Percentiles rank a stretch among this genome's conserved stretches.
These are phyloP conservation scores for Cardamine chenopodiifolia DNA, from an alignment of 345 rosid species.

Conservation along the genomic window DNA sequence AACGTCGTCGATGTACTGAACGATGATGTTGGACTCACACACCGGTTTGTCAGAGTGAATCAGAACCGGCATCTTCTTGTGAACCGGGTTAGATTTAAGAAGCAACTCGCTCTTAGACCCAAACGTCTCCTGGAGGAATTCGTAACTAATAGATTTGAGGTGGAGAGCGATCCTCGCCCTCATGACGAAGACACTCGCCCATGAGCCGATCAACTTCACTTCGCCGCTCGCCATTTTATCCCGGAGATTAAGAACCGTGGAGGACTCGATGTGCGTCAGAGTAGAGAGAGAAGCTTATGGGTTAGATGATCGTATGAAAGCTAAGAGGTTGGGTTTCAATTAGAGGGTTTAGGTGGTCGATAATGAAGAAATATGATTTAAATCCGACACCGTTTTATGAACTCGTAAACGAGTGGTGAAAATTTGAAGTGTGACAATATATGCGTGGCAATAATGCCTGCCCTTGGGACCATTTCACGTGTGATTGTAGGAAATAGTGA, in stretches of 20 bases:
- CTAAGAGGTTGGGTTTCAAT: not conserved
- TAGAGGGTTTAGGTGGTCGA: not conserved
- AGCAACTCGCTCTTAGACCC: conserved; percentile 68
- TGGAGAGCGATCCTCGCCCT: conserved; percentile 41
- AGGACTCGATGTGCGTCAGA: not conserved
- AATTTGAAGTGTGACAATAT: not conserved
- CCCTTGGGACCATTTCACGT: conserved; percentile 12
- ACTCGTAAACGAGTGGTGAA: not conserved
- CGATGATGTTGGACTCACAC: conserved; percentile 72
- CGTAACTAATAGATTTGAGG: conserved; percentile 37
- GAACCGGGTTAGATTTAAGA: conserved; percentile 71
- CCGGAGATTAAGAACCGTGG: conserved; percentile 8
- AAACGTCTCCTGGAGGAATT: conserved; percentile 50
- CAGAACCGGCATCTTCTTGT: conserved; percentile 83
- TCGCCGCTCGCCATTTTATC: conserved; percentile 25
- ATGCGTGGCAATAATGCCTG: not conserved
- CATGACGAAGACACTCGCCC: conserved; percentile 44
- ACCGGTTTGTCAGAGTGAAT: conserved; percentile 64
- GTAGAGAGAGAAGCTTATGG: conserved; percentile 2
- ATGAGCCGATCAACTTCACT: conserved; percentile 41
- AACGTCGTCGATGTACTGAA: conserved; percentile 67
- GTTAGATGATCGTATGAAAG: not conserved
- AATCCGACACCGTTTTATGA: not conserved
- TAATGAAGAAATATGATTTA: not conserved
- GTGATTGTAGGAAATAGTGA: not conserved